Evolutionary conservation across 306 rosid genomes (phyloP).

Genomic region (Echinosophora koreensis): DNA sequence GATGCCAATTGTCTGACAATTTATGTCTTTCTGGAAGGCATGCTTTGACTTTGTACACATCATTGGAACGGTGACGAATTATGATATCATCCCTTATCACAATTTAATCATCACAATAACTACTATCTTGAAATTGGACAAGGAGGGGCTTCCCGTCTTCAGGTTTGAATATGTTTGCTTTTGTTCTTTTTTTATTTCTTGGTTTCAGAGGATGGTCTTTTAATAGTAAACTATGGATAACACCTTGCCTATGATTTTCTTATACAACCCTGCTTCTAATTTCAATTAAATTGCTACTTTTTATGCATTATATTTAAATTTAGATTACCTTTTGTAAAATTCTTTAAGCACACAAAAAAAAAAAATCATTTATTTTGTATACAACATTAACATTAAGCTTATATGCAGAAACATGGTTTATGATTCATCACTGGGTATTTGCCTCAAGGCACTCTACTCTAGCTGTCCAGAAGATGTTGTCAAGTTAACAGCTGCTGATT

Average conservation of each 20-base stretch:
- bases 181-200: conserved; percentile 4
- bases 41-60: conserved; percentile 82
- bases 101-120: conserved; percentile 72
- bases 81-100: conserved; percentile 73
- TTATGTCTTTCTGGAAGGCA: conserved; percentile 71
- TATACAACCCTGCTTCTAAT: conserved; percentile 36
- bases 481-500: conserved; percentile 79
- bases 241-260: conserved; percentile 27
- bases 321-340: conserved; percentile 8
- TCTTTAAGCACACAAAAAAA: not conserved
- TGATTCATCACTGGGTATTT: conserved; percentile 84
- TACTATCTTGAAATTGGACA: conserved; percentile 75
- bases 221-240: conserved; percentile 26
- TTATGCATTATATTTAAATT: conserved; percentile 6
- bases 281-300: conserved; percentile 27
- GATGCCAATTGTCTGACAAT: conserved; percentile 46
- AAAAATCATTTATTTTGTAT: conserved; percentile 23
- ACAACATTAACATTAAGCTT: conserved; percentile 43
- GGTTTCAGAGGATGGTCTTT: conserved; percentile 14
- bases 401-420: conserved; percentile 73
- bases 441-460: conserved; percentile 77
- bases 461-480: conserved; percentile 76
- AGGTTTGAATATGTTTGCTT: conserved; percentile 63
- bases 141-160: conserved; percentile 87
- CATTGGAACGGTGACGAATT: conserved; percentile 65